Conservation (phyloP, 352 stramenopile genomes). For the Phytophthora hibernalis region DNA sequence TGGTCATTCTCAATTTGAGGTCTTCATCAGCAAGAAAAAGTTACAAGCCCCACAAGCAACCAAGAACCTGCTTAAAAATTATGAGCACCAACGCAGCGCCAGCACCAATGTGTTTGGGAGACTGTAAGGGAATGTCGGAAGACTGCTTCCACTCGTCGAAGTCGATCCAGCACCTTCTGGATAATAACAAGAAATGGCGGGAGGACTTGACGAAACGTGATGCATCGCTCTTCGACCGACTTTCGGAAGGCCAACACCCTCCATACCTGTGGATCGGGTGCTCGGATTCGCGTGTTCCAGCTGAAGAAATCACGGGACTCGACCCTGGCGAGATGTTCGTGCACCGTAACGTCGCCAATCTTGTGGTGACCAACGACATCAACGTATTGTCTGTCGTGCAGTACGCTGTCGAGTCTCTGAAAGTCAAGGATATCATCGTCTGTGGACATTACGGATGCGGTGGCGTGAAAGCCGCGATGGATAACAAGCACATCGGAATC, state of each 20-base stretch:
- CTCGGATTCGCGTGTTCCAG: slow-evolving; percentile 89
- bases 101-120: slow-evolving; percentile 5
- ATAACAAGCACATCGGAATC: slow-evolving; percentile 79
- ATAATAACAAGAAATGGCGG: slow-evolving; percentile 83
- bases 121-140: slow-evolving; percentile 15
- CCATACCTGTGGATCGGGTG: slow-evolving; percentile 93
- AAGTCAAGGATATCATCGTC: slow-evolving; percentile 93
- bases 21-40: slow-evolving; percentile 9
- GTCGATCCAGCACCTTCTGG: slow-evolving; percentile 69
- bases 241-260: slow-evolving; percentile 75
- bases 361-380: slow-evolving; percentile 76
- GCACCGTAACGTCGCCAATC: slow-evolving; percentile 90
- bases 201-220: slow-evolving; percentile 57
- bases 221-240: slow-evolving; percentile 69
- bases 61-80: not conserved
- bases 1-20: slow-evolving; percentile 19
- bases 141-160: slow-evolving; percentile 38
- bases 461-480: slow-evolving; percentile 83
- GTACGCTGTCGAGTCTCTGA: slow-evolving; percentile 89
- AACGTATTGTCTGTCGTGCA: slow-evolving; percentile 71
- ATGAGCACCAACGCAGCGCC: slow-evolving; percentile 22
- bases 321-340: slow-evolving; percentile 90
- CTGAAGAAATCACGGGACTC: slow-evolving; percentile 88
- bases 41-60: not conserved
- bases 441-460: slow-evolving; percentile 94